Base-by-base conservation (phyloP, 179 eudicot species). In the Amaranthus tricolor region DNA sequence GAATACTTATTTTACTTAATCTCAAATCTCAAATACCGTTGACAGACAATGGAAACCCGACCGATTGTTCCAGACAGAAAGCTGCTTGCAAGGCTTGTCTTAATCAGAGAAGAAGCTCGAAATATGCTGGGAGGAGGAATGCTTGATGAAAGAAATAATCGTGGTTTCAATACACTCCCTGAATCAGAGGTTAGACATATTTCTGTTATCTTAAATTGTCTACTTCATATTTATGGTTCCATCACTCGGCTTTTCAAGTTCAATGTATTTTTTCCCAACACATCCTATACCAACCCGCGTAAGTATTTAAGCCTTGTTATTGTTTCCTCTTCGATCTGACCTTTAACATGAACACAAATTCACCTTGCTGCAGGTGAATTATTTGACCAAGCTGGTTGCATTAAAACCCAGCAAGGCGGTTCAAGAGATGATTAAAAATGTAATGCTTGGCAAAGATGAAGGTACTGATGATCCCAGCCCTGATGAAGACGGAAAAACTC, bases 121-220 rank as follows among this genome's bases (percentile, higher is more conserved):
- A 89, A 86, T 82, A 92, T 94, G 99, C 83, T 92, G 95, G 99
- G 99, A 71, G 99, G 99, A 79, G 97, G 99, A 78, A 88, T 95
- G 63, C 86, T 90, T 68, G 96, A 95, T 76, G 99, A 95, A 82
- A 89, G 97, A 87, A 95, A 95, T 83, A 91, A 88, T 68, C 97
- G 94, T 68, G 99, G 99, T 76, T 85, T 95, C 61, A 89, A 43
- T 77, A 93, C 91, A 0, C 96, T 95, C 59, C 99, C 98, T 76
- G 89, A 93, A 81, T 84, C 99, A 73, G 97, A 95, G 97, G 96
- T 88, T 71, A 71, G 79, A 47, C 62, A 24, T 21, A 60, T 61
- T 73, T 69, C 54, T 71, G 56, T 17, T 16, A 66, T 74, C 48
- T 80, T 74, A 1, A n/a, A 48, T 76, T 66, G 13, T 50, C 8